A percentile compares a stretch with the other conserved stretches of the same genome.
phyloP scores from a whole-genome alignment of 495 filamentous ascomycete species.

The Penicillium cinerascens region DNA sequence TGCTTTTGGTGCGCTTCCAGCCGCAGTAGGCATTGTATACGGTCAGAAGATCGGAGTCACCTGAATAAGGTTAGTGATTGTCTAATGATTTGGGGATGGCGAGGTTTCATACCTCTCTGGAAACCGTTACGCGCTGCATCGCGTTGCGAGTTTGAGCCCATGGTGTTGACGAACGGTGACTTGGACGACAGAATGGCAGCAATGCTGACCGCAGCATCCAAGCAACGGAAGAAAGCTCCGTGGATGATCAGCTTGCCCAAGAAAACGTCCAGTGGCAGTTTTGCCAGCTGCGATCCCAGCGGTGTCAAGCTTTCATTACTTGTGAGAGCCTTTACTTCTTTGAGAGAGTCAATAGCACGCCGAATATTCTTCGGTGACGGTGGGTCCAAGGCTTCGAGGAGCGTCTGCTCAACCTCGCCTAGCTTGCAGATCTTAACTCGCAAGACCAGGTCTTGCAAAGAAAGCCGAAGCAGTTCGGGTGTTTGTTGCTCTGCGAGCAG shows the following conservation, averaged over 20 bases:
- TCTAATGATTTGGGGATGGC: background rate
- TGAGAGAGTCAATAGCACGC: slow-evolving; percentile 82
- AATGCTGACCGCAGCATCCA: slow-evolving; percentile 85
- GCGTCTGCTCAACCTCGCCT: slow-evolving; percentile 82
- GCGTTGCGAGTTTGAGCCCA: slow-evolving; percentile 76
- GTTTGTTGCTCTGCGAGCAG: slow-evolving; percentile 85
- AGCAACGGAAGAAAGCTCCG: slow-evolving; percentile 77
- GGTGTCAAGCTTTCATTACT: slow-evolving; percentile 76
- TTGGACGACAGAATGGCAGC: slow-evolving; percentile 92
- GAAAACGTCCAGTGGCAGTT: slow-evolving; percentile 87
- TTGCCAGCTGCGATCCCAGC: slow-evolving; percentile 79
- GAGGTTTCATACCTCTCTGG: slow-evolving; percentile 49
- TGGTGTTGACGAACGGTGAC: slow-evolving; percentile 82
- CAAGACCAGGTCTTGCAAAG: slow-evolving; percentile 87
- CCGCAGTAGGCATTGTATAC: slow-evolving; percentile 87
- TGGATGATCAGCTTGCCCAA: slow-evolving; percentile 89
- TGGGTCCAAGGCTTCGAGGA: slow-evolving; percentile 86
- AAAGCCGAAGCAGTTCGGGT: slow-evolving; percentile 91
- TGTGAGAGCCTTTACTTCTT: slow-evolving; percentile 90
- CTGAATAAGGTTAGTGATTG: slow-evolving; percentile 31
- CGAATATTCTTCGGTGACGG: slow-evolving; percentile 88
- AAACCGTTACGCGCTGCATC: slow-evolving; percentile 73
- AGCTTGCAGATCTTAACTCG: slow-evolving; percentile 97
- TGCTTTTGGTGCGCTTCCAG: slow-evolving; percentile 77
- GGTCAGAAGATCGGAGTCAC: slow-evolving; percentile 87